Percentiles rank a stretch among this genome's conserved stretches.
Evolutionary conservation across 2,329 filamentous ascomycete genomes (phyloP).

Genomic region (Grosmannia clavigera): DNA sequence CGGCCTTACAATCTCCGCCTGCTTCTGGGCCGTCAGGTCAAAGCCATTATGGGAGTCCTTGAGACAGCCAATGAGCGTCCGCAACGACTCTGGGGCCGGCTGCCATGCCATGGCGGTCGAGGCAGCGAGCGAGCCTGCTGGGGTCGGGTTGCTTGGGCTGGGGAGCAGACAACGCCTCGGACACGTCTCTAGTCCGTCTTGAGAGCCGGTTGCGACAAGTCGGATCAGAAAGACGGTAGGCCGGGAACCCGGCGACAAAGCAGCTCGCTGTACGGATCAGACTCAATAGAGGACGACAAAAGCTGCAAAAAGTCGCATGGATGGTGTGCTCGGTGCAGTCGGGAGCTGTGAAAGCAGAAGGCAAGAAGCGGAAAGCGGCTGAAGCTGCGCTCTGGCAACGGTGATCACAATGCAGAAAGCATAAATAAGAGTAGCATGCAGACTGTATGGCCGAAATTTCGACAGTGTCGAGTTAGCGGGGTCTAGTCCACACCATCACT

Average conservation of each 20-base stretch:
- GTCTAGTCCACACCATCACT: not conserved
- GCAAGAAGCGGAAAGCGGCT: not conserved
- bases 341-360: not conserved
- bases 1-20: conserved; percentile 68
- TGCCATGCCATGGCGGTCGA: conserved; percentile 69
- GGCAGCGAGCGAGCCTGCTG: not conserved
- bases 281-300: not conserved
- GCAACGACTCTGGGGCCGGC: conserved; percentile 73
- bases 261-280: not conserved
- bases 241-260: not conserved
- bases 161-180: not conserved
- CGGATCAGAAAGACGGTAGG: not conserved
- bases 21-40: conserved; percentile 68
- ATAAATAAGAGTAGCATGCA: not conserved
- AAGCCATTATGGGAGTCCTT: conserved; percentile 84
- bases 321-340: not conserved
- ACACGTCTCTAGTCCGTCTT: not conserved
- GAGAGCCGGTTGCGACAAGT: not conserved
- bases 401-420: not conserved
- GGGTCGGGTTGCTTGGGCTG: not conserved
- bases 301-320: not conserved
- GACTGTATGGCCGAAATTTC: not conserved
- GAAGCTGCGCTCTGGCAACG: not conserved
- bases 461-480: not conserved
- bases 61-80: conserved; percentile 78